Percentiles rank a stretch among this genome's conserved stretches.
phyloP scores from a whole-genome alignment of 1,284 basidiomycete genomes.

The Trichosporon inkin region DNA sequence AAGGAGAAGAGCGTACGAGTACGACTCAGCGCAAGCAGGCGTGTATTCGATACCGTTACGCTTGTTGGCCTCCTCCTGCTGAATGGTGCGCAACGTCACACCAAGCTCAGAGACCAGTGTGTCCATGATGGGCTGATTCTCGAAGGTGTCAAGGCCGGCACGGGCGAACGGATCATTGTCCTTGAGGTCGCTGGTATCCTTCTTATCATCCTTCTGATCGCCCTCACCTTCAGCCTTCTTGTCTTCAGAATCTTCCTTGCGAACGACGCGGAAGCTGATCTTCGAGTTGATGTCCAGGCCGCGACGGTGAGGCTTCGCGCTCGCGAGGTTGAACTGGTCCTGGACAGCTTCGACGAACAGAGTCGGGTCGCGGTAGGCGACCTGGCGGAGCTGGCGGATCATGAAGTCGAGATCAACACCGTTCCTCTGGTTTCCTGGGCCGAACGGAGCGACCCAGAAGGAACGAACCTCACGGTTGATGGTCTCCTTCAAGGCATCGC shows the following conservation, averaged over 20 bases:
- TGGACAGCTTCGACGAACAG: slow-evolving; percentile 71
- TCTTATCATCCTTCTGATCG: slow-evolving; percentile 7
- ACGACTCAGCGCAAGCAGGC: slow-evolving; percentile 11
- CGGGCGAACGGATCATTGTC: slow-evolving; percentile 55
- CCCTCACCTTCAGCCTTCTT: slow-evolving; percentile 8
- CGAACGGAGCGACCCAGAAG: slow-evolving; percentile 59
- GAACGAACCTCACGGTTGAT: slow-evolving; percentile 80
- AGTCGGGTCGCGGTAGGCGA: slow-evolving; percentile 74
- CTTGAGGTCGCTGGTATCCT: slow-evolving; percentile 1
- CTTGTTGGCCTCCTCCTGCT: slow-evolving; percentile 18
- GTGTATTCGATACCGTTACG: slow-evolving; percentile 14
- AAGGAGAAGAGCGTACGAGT: slow-evolving; percentile 70
- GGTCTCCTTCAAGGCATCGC: slow-evolving; percentile 60
- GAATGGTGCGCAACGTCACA: slow-evolving; percentile 16
- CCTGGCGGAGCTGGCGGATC: slow-evolving; percentile 70
- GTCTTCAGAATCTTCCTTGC: slow-evolving; percentile 18
- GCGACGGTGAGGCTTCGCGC: slow-evolving; percentile 60
- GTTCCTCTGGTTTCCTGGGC: slow-evolving; percentile 54
- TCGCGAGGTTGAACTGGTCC: slow-evolving; percentile 66
- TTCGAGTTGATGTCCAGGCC: slow-evolving; percentile 63
- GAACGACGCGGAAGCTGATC: slow-evolving; percentile 31
- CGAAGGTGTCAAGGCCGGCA: slow-evolving; percentile 16
- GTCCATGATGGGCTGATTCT: slow-evolving; percentile 32
- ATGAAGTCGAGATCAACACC: slow-evolving; percentile 69
- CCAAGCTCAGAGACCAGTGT: slow-evolving; percentile 35